Percentiles rank a stretch among this genome's conserved stretches.
Conservation (phyloP, 805 yeast genomes). For the Deakozyma indianensis region DNA sequence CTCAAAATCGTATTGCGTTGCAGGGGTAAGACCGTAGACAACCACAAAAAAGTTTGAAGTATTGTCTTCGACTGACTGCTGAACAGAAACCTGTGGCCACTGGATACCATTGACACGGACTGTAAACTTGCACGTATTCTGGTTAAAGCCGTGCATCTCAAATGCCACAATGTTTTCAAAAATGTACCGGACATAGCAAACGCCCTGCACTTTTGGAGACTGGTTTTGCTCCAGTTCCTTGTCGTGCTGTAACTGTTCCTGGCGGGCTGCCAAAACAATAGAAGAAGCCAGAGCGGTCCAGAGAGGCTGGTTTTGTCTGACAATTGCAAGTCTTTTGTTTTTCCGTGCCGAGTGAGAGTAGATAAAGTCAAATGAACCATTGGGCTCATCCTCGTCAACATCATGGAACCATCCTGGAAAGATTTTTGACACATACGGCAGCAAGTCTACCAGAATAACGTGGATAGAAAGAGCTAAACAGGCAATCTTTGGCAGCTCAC, state of each 20-base stretch:
- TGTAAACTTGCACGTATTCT: constrained; percentile 21
- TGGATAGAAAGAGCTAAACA: constrained; percentile 21
- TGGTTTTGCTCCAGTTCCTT: constrained; percentile 5
- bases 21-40: constrained; percentile 50
- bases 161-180: constrained; percentile 21
- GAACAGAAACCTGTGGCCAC: constrained; percentile 53
- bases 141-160: constrained; percentile 13
- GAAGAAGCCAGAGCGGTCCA: constrained; percentile 22
- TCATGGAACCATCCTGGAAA: constrained; percentile 9
- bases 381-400: constrained; percentile 1
- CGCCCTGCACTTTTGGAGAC: constrained; percentile 3
- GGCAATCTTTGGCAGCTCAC: constrained; percentile 13
- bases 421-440: constrained; percentile 16
- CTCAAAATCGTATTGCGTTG: constrained; percentile 48
- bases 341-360: constrained; percentile 13
- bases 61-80: constrained; percentile 18
- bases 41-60: constrained; percentile 37
- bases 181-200: constrained; percentile 16
- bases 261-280: constrained; percentile 21
- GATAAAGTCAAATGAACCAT: constrained; percentile 10
- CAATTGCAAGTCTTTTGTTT: constrained; percentile 15
- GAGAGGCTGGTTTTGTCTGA: constrained; percentile 18
- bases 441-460: constrained; percentile 17
- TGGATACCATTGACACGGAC: constrained; percentile 45
- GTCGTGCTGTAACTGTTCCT: constrained; percentile 9